Evolutionary conservation across 192 early-diverging fungal species (phyloP).

Genomic region (Funneliformis mosseae): DNA sequence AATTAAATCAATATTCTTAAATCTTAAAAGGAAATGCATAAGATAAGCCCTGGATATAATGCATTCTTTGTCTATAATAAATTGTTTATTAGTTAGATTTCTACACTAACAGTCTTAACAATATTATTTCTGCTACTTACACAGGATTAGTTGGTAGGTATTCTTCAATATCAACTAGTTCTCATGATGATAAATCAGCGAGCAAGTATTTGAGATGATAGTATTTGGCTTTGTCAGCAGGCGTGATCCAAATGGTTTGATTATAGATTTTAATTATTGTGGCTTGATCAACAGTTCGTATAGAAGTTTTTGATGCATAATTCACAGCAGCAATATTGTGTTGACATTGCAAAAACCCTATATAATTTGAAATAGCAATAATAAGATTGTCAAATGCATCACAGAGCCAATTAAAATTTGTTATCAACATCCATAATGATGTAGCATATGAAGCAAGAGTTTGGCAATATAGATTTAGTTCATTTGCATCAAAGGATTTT

Average conservation of each 20-base stretch:
- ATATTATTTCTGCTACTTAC: not conserved
- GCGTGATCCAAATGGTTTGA: not conserved
- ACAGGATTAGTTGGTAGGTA: not conserved
- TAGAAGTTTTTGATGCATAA: no score
- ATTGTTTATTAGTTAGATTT: not conserved
- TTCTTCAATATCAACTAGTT: slow-evolving; percentile 11
- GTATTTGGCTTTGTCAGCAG: not conserved
- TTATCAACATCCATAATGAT: no score
- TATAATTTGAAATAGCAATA: no score
- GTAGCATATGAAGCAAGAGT: no score
- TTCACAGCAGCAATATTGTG: no score
- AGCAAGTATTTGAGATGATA: slow-evolving; percentile 1
- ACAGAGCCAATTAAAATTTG: no score
- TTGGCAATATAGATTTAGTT: no score
- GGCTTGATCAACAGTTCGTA: not conserved
- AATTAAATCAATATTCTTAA: not conserved
- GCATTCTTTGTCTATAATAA: slow-evolving; percentile 10
- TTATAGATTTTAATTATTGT: slow-evolving; percentile 2
- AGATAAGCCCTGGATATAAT: not conserved
- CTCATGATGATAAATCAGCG: not conserved
- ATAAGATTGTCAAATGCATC: no score
- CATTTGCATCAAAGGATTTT: no score
- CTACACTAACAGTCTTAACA: not conserved
- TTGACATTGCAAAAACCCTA: no score
- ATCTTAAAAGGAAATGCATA: slow-evolving; percentile 5